Conservation (phyloP, 805 yeast species). For the Wickerhamiella cacticola region DNA sequence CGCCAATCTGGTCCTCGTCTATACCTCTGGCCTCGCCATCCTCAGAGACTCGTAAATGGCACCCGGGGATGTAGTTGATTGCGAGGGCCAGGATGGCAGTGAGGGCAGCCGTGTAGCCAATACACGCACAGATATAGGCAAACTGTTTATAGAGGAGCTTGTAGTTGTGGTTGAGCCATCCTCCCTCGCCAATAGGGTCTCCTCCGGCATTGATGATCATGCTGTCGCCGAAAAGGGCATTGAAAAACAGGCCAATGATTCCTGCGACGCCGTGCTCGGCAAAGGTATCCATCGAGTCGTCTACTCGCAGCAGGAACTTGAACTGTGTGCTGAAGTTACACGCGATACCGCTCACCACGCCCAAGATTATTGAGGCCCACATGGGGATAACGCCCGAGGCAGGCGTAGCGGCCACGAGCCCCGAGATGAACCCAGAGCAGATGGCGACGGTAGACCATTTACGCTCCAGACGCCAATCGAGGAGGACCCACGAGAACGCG, state of each 20-base stretch:
- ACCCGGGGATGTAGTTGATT: conserved; percentile 68
- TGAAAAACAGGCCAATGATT: conserved; percentile 75
- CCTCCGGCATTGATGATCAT: conserved; percentile 90
- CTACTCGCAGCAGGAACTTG: conserved; percentile 68
- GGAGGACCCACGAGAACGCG: conserved; percentile 80
- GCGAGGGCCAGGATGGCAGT: conserved; percentile 66
- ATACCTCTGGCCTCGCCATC: conserved; percentile 80
- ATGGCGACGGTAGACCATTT: conserved; percentile 93
- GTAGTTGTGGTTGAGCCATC: conserved; percentile 85
- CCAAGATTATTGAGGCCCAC: conserved; percentile 82
- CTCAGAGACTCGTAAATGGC: conserved; percentile 66
- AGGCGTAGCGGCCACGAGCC: conserved; percentile 95
- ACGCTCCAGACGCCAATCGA: conserved; percentile 76
- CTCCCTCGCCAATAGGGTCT: conserved; percentile 71
- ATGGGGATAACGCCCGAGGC: conserved; percentile 81
- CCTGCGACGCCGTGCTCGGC: conserved; percentile 99
- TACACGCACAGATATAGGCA: conserved; percentile 63
- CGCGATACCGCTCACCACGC: conserved; percentile 63
- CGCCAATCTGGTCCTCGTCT: conserved; percentile 96
- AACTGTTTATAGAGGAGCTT: conserved; percentile 84
- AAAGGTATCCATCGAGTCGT: conserved; percentile 85
- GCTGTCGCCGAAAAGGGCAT: conserved; percentile 75
- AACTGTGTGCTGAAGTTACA: conserved; percentile 87
- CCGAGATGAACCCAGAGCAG: conserved; percentile 92
- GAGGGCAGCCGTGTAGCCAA: conserved; percentile 63